A percentile compares a stretch with the other conserved stretches of the same genome.
These are phyloP conservation scores for Asterella californica DNA, from an alignment of 225 moss, liverwort and hornwort genomes.

Conservation along the genomic window DNA sequence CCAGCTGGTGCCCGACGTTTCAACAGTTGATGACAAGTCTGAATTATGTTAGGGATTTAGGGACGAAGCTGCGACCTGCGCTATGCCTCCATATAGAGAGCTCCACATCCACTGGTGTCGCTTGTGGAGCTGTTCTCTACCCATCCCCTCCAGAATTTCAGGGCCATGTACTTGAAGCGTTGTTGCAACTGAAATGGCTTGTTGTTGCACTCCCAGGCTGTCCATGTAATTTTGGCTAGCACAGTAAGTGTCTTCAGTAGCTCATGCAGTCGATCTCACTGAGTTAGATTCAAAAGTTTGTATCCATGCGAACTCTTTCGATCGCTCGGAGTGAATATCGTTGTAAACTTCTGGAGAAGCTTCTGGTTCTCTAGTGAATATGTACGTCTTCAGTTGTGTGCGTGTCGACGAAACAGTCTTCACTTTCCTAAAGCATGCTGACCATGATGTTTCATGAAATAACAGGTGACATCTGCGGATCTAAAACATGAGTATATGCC, in stretches of 20 bases:
- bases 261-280: not conserved
- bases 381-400: not conserved
- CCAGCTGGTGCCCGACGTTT: not conserved
- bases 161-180: not conserved
- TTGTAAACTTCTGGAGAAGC: not conserved
- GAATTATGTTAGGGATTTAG: not conserved
- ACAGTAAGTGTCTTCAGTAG: not conserved
- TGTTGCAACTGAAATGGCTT: not conserved
- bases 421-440: not conserved
- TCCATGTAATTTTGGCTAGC: not conserved
- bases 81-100: not conserved
- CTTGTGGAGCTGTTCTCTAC: not conserved
- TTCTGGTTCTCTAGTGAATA: not conserved
- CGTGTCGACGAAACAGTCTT: not conserved
- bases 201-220: not conserved
- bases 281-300: not conserved
- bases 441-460: not conserved
- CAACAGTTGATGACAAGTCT: not conserved
- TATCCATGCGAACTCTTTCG: not conserved
- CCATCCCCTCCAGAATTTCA: not conserved
- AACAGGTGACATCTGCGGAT: not conserved
- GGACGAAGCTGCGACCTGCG: not conserved
- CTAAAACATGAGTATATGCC: not conserved
- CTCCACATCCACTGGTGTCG: not conserved
- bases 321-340: not conserved